Conservation (phyloP, 2,329 filamentous ascomycete species). For the Colletotrichum scovillei region DNA sequence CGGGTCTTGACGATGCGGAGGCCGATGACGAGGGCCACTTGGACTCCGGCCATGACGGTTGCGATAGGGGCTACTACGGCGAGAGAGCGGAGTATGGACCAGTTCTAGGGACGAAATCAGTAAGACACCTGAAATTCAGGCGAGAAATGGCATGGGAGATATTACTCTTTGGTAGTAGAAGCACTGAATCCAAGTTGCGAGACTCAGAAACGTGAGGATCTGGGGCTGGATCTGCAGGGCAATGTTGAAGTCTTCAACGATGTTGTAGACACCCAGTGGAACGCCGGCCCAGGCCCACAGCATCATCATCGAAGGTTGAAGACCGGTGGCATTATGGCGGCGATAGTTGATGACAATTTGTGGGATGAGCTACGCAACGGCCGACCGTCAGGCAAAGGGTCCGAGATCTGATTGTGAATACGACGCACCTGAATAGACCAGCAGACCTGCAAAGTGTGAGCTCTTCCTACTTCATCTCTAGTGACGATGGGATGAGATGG, state of each 20-base stretch:
- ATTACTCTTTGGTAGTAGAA: constrained; percentile 53
- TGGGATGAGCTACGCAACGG: constrained; percentile 65
- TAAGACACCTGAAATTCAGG: not conserved
- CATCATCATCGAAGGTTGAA: constrained; percentile 79
- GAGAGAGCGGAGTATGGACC: constrained; percentile 61
- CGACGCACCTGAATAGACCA: constrained; percentile 71
- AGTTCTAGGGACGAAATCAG: constrained; percentile 52
- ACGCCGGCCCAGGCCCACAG: constrained; percentile 76
- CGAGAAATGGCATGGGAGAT: constrained; percentile 35
- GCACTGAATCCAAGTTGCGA: constrained; percentile 57
- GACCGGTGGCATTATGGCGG: constrained; percentile 72
- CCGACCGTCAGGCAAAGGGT: not conserved
- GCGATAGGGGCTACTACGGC: constrained; percentile 63
- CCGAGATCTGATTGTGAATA: not conserved
- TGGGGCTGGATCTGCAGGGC: constrained; percentile 56
- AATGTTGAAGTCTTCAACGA: constrained; percentile 53
- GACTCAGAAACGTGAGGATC: constrained; percentile 54
- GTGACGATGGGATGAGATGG: not conserved
- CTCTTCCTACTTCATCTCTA: not conserved
- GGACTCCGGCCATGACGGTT: constrained; percentile 67
- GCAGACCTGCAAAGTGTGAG: constrained; percentile 56
- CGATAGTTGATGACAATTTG: constrained; percentile 77
- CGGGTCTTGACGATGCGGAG: constrained; percentile 56
- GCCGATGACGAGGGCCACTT: constrained; percentile 69
- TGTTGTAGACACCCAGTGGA: constrained; percentile 67